Evolutionary conservation across 768 basidiomycete species (phyloP), one percentile per base, ranked within the genome.

Genomic region (Pilatotrama ljubarskyi): DNA sequence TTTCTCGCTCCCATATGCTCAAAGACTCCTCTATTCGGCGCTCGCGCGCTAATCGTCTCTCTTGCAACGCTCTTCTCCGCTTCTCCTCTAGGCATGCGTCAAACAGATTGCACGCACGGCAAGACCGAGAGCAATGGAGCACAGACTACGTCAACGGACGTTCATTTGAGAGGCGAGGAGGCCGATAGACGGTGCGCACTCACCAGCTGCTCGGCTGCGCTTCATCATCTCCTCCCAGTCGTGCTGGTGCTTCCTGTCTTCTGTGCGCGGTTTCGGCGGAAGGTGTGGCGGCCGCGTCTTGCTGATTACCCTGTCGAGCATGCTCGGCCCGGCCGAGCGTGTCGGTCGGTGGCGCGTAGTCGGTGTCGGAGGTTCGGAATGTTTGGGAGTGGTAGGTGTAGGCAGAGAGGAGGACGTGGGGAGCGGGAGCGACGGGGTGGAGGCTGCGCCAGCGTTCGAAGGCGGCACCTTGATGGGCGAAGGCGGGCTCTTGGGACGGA

Each of bases 191-290:
- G 35, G 36, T 53, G 29, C 20, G 26, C 22, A 74, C 81, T 70
- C 60, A 93, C 93, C 91, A 64, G 87, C 82, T 17, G 74, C 72
- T 52, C 88, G 85, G 74, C 90, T 93, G 44, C 78, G 84, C 63
- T 84, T 86, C 88, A 94, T 92, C 92, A 96, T 96, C 35, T 80
- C 74, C 68, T 92, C 84, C 89, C 93, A 95, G 69, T 90, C 89
- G 4, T 86, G 83, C 69, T 93, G 78, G 74, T 96, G 94, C 65
- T 88, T 95, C 48, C 79, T 73, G 68, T 95, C 93, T 73, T 96
- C 93, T 58, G 82, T 70, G 26, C 81, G 82, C 48, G 74, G 76
- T 70, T 96, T 96, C 6, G 93, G 93, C 22, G 94, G 94, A n/a
- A 95, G 77, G 70, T 87, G 88, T 5, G 80, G 73, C 17, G 91